phyloP scores from a whole-genome alignment of 2,329 filamentous ascomycete genomes.

The Arthroderma sp. region DNA sequence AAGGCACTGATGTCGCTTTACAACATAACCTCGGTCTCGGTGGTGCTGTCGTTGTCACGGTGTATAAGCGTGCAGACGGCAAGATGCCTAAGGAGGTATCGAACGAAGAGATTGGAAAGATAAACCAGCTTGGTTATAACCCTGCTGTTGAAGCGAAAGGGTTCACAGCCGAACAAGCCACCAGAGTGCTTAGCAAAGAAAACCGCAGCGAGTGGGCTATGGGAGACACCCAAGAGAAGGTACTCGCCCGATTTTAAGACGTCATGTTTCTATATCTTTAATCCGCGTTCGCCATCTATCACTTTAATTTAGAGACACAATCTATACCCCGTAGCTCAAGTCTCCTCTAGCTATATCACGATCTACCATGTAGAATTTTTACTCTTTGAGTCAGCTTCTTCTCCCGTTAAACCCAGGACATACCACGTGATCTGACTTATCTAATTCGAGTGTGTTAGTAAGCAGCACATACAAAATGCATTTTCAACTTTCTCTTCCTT shows the following conservation, averaged over 20 bases:
- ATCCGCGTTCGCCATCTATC: too few species aligned
- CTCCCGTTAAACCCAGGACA: too few species aligned
- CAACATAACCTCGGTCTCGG: slow-evolving; percentile 92
- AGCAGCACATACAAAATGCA: slow-evolving; percentile 14
- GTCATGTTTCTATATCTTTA: too few species aligned
- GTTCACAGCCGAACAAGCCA: slow-evolving; percentile 66
- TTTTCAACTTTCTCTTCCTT: slow-evolving; percentile 8
- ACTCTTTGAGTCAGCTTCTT: too few species aligned
- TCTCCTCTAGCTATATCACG: too few species aligned
- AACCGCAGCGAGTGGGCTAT: slow-evolving; percentile 61
- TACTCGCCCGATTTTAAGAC: slow-evolving; percentile 53
- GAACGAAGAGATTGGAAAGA: slow-evolving; percentile 51
- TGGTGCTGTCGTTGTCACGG: slow-evolving; percentile 78
- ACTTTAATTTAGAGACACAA: too few species aligned
- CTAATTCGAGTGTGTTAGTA: neutral
- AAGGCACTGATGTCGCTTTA: slow-evolving; percentile 58
- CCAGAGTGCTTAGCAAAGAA: slow-evolving; percentile 57
- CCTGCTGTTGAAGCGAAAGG: slow-evolving; percentile 81
- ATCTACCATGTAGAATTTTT: too few species aligned
- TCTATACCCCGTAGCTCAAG: too few species aligned
- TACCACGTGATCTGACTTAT: neutral
- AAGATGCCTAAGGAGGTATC: slow-evolving; percentile 48
- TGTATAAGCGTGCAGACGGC: slow-evolving; percentile 77
- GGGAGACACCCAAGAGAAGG: slow-evolving; percentile 61
- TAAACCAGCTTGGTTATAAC: slow-evolving; percentile 71